Conservation (phyloP, 352 stramenopile species). For the Globisporangium viniferum region DNA sequence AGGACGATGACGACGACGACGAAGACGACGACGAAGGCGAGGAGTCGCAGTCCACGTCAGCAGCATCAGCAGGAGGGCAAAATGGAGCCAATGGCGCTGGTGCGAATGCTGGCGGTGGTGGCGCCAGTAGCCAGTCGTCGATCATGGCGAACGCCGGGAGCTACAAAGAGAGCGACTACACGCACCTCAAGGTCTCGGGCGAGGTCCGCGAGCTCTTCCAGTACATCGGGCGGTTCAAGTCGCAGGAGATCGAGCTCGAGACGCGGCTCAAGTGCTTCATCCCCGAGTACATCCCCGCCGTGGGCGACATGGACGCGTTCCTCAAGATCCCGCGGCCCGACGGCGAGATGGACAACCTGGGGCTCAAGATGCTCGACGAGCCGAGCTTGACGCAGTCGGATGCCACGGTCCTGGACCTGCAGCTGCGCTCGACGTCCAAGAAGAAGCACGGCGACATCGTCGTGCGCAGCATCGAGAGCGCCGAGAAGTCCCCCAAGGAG, state of each 20-base stretch:
- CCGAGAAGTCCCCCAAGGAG: constrained; percentile 89
- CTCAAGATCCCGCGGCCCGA: constrained; percentile 95
- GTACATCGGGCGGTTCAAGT: constrained; percentile 94
- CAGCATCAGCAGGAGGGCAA: constrained; percentile 10
- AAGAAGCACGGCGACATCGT: constrained; percentile 91
- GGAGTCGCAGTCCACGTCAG: constrained; percentile 24
- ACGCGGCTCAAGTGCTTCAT: constrained; percentile 96
- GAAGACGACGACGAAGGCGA: constrained; percentile 58
- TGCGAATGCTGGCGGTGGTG: constrained; percentile 10
- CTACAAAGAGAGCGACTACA: constrained; percentile 90
- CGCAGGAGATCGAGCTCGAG: constrained; percentile 94
- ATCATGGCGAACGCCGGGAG: constrained; percentile 66
- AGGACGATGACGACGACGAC: constrained; percentile 67
- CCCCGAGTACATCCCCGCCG: constrained; percentile 94
- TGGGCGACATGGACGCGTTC: constrained; percentile 96
- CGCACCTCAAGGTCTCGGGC: constrained; percentile 84
- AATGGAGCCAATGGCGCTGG: constrained; percentile 3
- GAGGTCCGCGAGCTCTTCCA: constrained; percentile 92
- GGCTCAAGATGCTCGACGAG: constrained; percentile 94
- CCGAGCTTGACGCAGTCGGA: constrained; percentile 91
- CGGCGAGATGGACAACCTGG: constrained; percentile 84
- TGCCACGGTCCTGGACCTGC: constrained; percentile 93
- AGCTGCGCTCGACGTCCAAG: constrained; percentile 93
- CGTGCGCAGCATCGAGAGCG: constrained; percentile 94
- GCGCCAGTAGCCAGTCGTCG: constrained; percentile 32